Evolutionary conservation across 441 rosid genomes (phyloP).

Genomic region (Adansonia grandidieri): DNA sequence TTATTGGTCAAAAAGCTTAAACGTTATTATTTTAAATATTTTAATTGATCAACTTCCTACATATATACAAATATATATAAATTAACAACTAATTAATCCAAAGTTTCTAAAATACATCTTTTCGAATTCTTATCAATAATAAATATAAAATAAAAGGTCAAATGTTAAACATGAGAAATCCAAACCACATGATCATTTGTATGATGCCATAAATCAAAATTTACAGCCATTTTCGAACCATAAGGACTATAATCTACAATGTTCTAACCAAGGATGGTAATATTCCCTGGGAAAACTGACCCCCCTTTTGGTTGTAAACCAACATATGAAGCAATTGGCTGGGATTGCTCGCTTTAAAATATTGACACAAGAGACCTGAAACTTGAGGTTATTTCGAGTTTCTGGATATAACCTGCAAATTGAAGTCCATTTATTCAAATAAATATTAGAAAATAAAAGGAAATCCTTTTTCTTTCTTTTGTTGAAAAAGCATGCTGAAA

Average conservation of each 20-base stretch:
- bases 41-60: no score
- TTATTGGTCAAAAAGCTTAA: no score
- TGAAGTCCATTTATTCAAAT: neutral
- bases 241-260: neutral
- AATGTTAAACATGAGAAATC: neutral
- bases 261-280: neutral
- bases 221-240: neutral
- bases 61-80: no score
- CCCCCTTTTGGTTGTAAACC: neutral
- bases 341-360: neutral
- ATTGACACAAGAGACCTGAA: slow-evolving; percentile 13
- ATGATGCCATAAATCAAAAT: neutral
- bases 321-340: neutral
- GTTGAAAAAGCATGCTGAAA: neutral
- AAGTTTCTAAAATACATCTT: no score
- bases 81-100: no score
- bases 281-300: neutral
- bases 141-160: no score
- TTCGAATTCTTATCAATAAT: no score
- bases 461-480: neutral
- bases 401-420: slow-evolving; percentile 23
- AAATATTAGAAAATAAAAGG: neutral
- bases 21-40: no score
- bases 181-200: neutral
- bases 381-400: neutral